These are phyloP conservation scores for Rhododendron molle DNA, from an alignment of 148 eudicot species.

Conservation along the genomic window DNA sequence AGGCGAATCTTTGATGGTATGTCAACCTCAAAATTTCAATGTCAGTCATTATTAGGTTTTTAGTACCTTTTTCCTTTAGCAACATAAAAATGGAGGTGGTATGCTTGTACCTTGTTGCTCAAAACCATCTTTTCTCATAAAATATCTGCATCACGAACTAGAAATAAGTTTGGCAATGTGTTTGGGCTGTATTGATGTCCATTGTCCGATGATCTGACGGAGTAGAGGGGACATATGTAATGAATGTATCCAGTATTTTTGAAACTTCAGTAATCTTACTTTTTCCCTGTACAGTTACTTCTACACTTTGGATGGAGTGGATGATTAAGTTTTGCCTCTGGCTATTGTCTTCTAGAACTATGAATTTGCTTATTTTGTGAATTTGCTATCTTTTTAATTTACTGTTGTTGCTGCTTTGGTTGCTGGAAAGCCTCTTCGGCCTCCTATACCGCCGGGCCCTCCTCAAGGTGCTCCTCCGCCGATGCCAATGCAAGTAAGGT, in stretches of 20 bases:
- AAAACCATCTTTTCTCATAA: not conserved
- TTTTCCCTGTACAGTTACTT: not conserved
- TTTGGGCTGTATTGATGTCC: not conserved
- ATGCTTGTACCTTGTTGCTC: constrained; percentile 4
- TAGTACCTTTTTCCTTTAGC: not conserved
- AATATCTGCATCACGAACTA: not conserved
- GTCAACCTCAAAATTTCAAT: not conserved
- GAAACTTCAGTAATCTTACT: not conserved
- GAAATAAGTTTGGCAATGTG: not conserved
- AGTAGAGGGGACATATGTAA: not conserved
- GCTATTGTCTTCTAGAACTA: not conserved
- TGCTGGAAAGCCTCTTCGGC: constrained; percentile 53
- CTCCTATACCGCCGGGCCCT: constrained; percentile 53
- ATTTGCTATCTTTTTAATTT: not conserved
- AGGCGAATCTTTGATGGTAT: not conserved
- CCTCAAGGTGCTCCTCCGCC: constrained; percentile 61
- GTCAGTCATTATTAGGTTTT: not conserved
- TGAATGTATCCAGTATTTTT: not conserved
- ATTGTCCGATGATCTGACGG: not conserved
- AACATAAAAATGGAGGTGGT: not conserved
- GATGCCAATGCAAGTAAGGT: constrained; percentile 66
- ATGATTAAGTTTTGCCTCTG: not conserved
- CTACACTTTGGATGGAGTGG: not conserved
- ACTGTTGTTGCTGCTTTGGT: constrained; percentile 16
- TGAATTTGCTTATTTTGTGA: not conserved